Base-by-base conservation (phyloP, 2,329 filamentous ascomycete species). In the Neofusicoccum laricinum region DNA sequence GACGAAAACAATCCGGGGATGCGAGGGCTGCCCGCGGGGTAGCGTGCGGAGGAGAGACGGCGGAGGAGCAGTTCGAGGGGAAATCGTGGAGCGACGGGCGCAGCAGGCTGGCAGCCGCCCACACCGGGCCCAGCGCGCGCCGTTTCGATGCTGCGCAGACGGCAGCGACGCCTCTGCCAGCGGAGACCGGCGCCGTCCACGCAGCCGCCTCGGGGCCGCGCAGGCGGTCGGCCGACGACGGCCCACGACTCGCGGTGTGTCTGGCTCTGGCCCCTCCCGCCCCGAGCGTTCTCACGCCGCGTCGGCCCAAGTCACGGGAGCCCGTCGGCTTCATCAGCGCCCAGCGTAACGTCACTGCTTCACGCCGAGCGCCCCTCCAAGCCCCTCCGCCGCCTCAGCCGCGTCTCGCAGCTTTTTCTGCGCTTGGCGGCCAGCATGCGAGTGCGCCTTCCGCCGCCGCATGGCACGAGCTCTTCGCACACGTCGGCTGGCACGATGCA, bases 1-100 rank as follows among this genome's bases (percentile, higher is more conserved):
- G 48, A 64, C 61, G 61, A 64, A 64, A 64, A 64, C 48, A 21
- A 64, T 15, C 50, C 61, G 61, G 61, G 46, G 61, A 62, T 38
- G 36, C 25, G 40, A 59, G 55, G 55, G 25, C 25, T 59, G 41
- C 55, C 55, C 55, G 46, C 41, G 55, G 41, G 55, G 55, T 59
- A 59, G 55, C 40, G 55, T 46, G 55, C 12, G 40, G 55, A 45
- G 55, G 41, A 46, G 40, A 59, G 40, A 36, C n/a, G 7, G 25
- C 38, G 38, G 41, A 59, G 55, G 41, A 4, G 40, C 12, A 25
- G 12, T n/a, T 17, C n/a, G 41, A 19, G 55, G 55, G 40, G 41
- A 46, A 34, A 57, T 45, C 55, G 55, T 12, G 55, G 55, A 59
- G 55, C 40, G 38, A 32, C 46, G 14, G 21, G 11, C 21, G 19